A percentile compares a stretch with the other conserved stretches of the same genome.
Evolutionary conservation across 2,329 filamentous ascomycete genomes (phyloP).

Genomic region (Claviceps arundinis): DNA sequence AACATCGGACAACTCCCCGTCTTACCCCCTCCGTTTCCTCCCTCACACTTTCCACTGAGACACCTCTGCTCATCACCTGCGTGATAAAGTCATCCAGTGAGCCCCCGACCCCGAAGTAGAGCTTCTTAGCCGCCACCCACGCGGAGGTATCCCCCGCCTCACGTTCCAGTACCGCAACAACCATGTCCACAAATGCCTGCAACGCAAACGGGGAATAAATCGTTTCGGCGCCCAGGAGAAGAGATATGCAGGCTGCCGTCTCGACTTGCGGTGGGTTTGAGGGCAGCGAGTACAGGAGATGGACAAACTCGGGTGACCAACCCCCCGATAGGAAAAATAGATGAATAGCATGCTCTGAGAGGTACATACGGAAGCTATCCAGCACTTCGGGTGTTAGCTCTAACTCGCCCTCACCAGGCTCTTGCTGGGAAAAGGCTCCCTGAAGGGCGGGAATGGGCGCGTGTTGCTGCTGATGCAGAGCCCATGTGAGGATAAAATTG

Average conservation of each 20-base stretch:
- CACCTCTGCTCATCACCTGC: constrained; percentile 35
- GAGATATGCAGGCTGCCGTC: constrained; percentile 15
- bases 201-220: constrained; percentile 70
- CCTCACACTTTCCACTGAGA: constrained; percentile 34
- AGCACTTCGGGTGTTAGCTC: constrained; percentile 48
- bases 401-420: constrained; percentile 39
- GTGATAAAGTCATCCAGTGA: constrained; percentile 63
- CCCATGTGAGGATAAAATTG: constrained; percentile 63
- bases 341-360: constrained; percentile 36
- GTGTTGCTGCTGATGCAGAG: constrained; percentile 29
- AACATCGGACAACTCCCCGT: constrained; percentile 40
- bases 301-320: constrained; percentile 54
- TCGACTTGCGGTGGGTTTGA: background rate
- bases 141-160: constrained; percentile 42
- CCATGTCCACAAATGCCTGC: constrained; percentile 51
- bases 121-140: constrained; percentile 60
- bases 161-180: constrained; percentile 43
- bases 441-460: constrained; percentile 19
- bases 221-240: constrained; percentile 65
- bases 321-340: constrained; percentile 61
- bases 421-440: constrained; percentile 28
- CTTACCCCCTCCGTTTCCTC: constrained; percentile 50
- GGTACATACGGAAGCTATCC: constrained; percentile 40
- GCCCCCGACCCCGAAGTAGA: constrained; percentile 77
- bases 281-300: constrained; percentile 34